Evolutionary conservation across 495 filamentous ascomycete species (phyloP), one percentile per base, ranked within the genome.

Genomic region (Podospora pseudopauciseta): DNA sequence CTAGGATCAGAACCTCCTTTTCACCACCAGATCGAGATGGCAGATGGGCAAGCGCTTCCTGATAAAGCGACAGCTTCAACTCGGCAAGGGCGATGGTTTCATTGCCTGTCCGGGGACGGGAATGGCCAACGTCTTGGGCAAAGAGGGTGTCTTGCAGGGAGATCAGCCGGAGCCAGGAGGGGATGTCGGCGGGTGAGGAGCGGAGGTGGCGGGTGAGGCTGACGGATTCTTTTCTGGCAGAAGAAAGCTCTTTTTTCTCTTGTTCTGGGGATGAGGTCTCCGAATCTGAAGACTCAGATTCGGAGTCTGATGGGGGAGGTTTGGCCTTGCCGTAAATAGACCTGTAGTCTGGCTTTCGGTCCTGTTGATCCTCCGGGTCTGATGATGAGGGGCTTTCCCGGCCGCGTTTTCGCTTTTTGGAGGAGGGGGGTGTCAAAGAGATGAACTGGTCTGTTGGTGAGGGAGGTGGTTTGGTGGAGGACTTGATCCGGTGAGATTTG

Each of bases 11-110:
- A 18, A 75, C 76, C 68, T 92, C 89, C 49, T 80, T 74, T 30
- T 83, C 74, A 9, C 32, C 66, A 3, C 3, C 76, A 63, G 5
- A 73, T 67, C 3, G 58, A 70, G 16, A 84, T 81, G 64, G 88
- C 86, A 44, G 80, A 77, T 5, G 86, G 39, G 80, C 77, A 5
- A 97, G 76, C 4, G 93, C 93, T 66, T 93, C 88, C 63, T 92
- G 87, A 71, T 93, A 93, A n/a, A 97, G 85, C 0, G 89, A 89
- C 2, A 96, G 69, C 68, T 90, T 93, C 49, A 96, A 86, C 69
- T 92, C 91, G 20, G 92, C 90, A 27, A 90, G 84, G 64, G 88
- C 89, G 65, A 81, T 83, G 27, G 76, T 79, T 68, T 97, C 92
- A 3, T 88, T 18, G 39, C 26, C 5, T 44, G 54, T 20, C 39